phyloP scores from a whole-genome alignment of 495 filamentous ascomycete genomes.

The Aspergillus incahuasiensis region DNA sequence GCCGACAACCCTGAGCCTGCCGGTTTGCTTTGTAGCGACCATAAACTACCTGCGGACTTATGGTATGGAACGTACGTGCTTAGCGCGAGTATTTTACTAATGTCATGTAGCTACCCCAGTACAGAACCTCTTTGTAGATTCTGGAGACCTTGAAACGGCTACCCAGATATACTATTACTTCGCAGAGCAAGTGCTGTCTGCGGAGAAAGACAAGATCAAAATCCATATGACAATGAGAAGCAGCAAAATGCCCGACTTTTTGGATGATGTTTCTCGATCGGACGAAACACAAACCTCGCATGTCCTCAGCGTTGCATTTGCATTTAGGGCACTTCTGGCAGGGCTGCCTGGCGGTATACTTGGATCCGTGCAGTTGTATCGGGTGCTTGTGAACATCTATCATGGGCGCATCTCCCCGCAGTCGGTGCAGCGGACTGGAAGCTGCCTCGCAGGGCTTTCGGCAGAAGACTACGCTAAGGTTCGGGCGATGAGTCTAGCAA shows the following conservation, averaged over 20 bases:
- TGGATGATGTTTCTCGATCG: constrained; percentile 19
- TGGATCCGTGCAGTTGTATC: constrained; percentile 62
- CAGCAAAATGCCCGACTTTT: constrained; percentile 18
- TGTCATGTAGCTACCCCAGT: constrained; percentile 17
- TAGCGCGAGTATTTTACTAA: too few species aligned
- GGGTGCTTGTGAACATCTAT: constrained; percentile 59
- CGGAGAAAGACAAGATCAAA: constrained; percentile 27
- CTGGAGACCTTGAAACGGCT: constrained; percentile 29
- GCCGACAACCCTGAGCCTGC: constrained; percentile 58
- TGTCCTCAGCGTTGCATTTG: constrained; percentile 66
- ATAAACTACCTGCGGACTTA: constrained; percentile 60
- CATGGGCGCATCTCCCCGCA: constrained; percentile 47
- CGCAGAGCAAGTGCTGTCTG: constrained; percentile 32
- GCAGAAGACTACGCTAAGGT: constrained; percentile 18
- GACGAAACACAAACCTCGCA: constrained; percentile 28
- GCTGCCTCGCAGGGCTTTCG: constrained; percentile 14
- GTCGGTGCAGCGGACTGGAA: constrained; percentile 26
- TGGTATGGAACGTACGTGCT: constrained; percentile 57
- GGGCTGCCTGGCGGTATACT: constrained; percentile 72
- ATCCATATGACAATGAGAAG: constrained; percentile 33
- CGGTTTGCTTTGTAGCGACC: constrained; percentile 71
- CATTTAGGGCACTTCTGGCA: constrained; percentile 65
- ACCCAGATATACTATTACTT: constrained; percentile 36
- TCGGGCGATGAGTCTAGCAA: constrained; percentile 34
- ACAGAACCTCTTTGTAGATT: constrained; percentile 31